These are phyloP conservation scores for Rutstroemia sp. DNA, from an alignment of 2,329 filamentous ascomycete species.

Conservation along the genomic window DNA sequence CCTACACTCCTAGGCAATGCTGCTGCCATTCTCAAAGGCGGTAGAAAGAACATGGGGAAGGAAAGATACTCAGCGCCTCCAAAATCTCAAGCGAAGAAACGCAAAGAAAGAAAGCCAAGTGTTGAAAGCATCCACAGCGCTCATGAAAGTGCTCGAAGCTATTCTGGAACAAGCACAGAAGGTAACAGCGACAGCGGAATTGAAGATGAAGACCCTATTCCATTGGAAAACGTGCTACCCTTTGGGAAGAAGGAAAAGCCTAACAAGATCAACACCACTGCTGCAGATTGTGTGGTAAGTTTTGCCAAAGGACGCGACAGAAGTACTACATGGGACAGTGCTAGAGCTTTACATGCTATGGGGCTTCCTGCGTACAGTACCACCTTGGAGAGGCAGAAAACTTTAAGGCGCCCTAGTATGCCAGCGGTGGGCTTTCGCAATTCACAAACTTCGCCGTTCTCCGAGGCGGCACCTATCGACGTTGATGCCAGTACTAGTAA, in stretches of 20 bases:
- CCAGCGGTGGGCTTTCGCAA: background rate
- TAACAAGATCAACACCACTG: background rate
- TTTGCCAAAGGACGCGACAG: constrained; percentile 10
- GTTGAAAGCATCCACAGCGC: constrained; percentile 16
- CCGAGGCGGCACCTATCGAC: background rate
- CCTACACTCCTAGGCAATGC: constrained; percentile 19
- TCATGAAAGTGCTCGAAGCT: constrained; percentile 25
- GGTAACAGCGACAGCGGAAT: constrained; percentile 11
- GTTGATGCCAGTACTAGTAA: background rate
- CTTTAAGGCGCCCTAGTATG: background rate
- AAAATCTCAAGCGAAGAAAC: background rate
- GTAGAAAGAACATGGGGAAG: constrained; percentile 11
- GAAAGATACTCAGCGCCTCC: background rate
- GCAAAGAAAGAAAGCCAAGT: constrained; percentile 9
- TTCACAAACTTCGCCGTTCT: constrained; percentile 1
- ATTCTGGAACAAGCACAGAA: constrained; percentile 18
- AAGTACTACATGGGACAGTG: constrained; percentile 7
- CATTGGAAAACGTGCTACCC: background rate
- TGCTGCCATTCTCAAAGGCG: constrained; percentile 19
- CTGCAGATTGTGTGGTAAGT: background rate
- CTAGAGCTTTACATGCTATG: constrained; percentile 4
- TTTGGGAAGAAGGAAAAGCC: background rate
- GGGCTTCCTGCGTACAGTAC: background rate
- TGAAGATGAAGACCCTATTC: background rate
- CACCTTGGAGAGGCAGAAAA: background rate